phyloP scores from a whole-genome alignment of 306 rosid species.

The Senna siamea region DNA sequence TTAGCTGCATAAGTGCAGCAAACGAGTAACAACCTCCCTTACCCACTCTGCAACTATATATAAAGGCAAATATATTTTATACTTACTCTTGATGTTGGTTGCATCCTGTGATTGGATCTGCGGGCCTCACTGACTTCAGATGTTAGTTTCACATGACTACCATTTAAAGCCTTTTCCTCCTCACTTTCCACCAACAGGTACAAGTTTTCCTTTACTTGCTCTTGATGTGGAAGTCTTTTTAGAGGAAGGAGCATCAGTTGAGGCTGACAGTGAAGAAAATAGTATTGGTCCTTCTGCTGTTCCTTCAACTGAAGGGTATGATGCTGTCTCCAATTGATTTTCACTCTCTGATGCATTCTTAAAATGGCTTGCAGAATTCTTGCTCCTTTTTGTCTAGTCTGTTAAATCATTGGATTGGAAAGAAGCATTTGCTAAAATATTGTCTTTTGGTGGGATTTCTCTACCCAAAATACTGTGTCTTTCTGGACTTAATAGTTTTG shows the following conservation, averaged over 20 bases:
- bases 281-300: constrained; percentile 53
- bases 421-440: constrained; percentile 38
- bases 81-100: constrained; percentile 97
- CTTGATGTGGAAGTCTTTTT: constrained; percentile 66
- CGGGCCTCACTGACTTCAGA: constrained; percentile 81
- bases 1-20: neutral
- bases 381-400: constrained; percentile 51
- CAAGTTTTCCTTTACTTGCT: constrained; percentile 77
- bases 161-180: constrained; percentile 52
- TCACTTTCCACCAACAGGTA: constrained; percentile 72
- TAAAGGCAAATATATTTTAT: constrained; percentile 3
- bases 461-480: constrained; percentile 52
- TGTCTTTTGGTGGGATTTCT: constrained; percentile 48
- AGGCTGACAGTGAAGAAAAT: constrained; percentile 60
- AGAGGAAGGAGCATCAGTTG: constrained; percentile 48
- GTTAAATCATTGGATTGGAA: constrained; percentile 44
- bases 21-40: neutral
- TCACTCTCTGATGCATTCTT: constrained; percentile 58
- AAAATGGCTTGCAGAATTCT: constrained; percentile 55
- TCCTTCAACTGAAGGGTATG: constrained; percentile 56
- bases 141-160: constrained; percentile 54
- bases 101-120: constrained; percentile 91
- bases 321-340: constrained; percentile 46
- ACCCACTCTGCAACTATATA: neutral
- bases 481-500: constrained; percentile 61